Base-by-base conservation (phyloP, 495 filamentous ascomycete genomes). In the Penicillium salamii region DNA sequence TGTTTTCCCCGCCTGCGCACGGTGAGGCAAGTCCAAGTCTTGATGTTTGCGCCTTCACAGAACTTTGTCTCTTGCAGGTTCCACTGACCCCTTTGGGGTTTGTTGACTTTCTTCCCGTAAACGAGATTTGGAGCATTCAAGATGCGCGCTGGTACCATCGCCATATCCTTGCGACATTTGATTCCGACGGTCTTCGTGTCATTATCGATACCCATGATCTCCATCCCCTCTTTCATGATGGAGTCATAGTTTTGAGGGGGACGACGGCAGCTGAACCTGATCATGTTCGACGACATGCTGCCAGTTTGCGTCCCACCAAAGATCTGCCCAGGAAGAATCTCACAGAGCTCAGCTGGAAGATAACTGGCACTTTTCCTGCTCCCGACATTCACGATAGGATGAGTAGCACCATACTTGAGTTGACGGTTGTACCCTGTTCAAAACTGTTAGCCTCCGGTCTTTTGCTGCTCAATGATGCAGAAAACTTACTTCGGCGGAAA, bases 321-420 rank as follows among this genome's bases (percentile, higher is more conserved):
- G 6, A 73, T 38, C 54, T 93, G 87, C 0, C 87, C 89, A 1
- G 76, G 75, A 2, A 83, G 47, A 4, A 91, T 73, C 1, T 51
- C 53, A 55, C 80, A 81, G 2, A 85, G 56, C 49, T 92, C 86
- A 0, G 79, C 67, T 1, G 87, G 81, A 42, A 87, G 54, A 52
- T 84, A 91, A 7, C 65, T 63, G 0, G 87, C 82, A 19, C 68
- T 73, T 0, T 65, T 52, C 0, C 20, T 46, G 12, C 60, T 82
- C 0, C 87, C 88, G 21, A 85, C 70, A 53, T 92, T 90, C 51
- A 95, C 63, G 9, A 90, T 70, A 0, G 88, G 87, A 21, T 23
- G n/a, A 5, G 49, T 9, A 3, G 9, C 9, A 9, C 3, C 1
- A 71, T 18, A n/a, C 7, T 14, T 44, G 26, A 49, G n/a, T 0